These are phyloP conservation scores for Mycogone perniciosa DNA, from an alignment of 2,329 filamentous ascomycete genomes.

Conservation along the genomic window DNA sequence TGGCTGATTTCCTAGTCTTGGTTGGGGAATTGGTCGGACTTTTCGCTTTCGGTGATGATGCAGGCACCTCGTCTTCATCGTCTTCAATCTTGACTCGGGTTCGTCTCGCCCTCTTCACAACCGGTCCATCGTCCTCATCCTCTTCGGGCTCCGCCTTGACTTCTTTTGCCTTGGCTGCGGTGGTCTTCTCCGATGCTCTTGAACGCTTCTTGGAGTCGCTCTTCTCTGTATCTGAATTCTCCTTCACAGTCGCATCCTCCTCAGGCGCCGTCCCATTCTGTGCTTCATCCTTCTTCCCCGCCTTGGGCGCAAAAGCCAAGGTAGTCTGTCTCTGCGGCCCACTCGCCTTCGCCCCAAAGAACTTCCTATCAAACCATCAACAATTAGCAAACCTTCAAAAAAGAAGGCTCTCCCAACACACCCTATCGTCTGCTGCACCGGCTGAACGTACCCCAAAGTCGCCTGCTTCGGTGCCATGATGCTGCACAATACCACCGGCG, in stretches of 20 bases:
- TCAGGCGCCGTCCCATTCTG: slow-evolving; percentile 22
- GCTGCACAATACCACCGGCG: slow-evolving; percentile 15
- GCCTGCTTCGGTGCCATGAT: slow-evolving; percentile 63
- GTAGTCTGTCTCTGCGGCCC: slow-evolving; percentile 68
- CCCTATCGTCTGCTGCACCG: slow-evolving; percentile 68
- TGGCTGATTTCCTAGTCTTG: slow-evolving; percentile 19
- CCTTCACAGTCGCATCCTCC: slow-evolving; percentile 27
- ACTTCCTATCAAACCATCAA: slow-evolving; percentile 56
- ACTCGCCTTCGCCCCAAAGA: slow-evolving; percentile 60
- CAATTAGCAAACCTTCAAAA: not conserved
- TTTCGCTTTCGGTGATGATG: slow-evolving; percentile 25
- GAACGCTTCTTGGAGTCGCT: slow-evolving; percentile 46
- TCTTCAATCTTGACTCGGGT: slow-evolving; percentile 43
- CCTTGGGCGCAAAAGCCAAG: slow-evolving; percentile 64
- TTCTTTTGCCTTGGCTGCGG: slow-evolving; percentile 8
- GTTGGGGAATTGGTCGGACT: slow-evolving; percentile 9
- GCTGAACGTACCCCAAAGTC: slow-evolving; percentile 80
- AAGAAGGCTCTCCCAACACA: slow-evolving; percentile 33
- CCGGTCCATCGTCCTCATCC: slow-evolving; percentile 53
- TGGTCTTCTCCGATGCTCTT: slow-evolving; percentile 18
- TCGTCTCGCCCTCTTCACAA: slow-evolving; percentile 50
- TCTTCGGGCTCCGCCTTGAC: slow-evolving; percentile 35
- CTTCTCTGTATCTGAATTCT: slow-evolving; percentile 33
- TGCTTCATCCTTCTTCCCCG: slow-evolving; percentile 31
- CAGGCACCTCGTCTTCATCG: slow-evolving; percentile 41